Base-by-base conservation (phyloP, 345 rosid genomes). In the Gossypium turneri region DNA sequence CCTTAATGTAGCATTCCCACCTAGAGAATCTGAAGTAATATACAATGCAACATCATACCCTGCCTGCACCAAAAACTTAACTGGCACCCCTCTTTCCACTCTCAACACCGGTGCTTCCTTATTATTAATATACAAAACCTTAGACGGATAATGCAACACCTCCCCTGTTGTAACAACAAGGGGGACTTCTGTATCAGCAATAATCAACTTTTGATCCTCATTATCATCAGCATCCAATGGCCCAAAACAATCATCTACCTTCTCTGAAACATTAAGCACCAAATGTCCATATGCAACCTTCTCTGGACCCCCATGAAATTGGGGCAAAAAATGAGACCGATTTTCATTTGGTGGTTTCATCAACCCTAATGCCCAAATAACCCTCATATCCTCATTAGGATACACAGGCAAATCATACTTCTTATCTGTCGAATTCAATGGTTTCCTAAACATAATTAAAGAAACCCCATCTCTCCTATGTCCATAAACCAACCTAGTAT, bases 1-100 rank as follows among this genome's bases (percentile, higher is more conserved):
- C 85, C 98, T 86, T 80, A 79, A 63, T 27, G 97, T 89, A 24
- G 99, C 96, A 81, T 95, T 95, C 78, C 99, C 99, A 70, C 99
- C 98, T 65, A 90, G 90, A 73, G 82, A 73, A 87, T 95, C 98
- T 0, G 97, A 93, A 67, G 98, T 92, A 73, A 94, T 82, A 78
- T 90, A 90, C 57, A 90, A 78, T 1, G 94, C 88, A 70, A 90
- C 92, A 75, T 88, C 89, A 79, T 88, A 92, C 71, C 94, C 94
- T 47, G 90, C 91, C 79, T 90, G 89, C 44, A 86, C 80, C 0
- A 86, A 88, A 55, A 90, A 88, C 79, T 76, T 86, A 63, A 90
- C 94, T 1, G 85, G 88, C 27, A 90, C 92, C 79, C 92, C 94
- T 80, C 92, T 87, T 82, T 90, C 95, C 67, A 90, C 92, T 76